Base-by-base conservation (phyloP, 2,329 filamentous ascomycete species). In the Graphiopsis chlorocephala region DNA sequence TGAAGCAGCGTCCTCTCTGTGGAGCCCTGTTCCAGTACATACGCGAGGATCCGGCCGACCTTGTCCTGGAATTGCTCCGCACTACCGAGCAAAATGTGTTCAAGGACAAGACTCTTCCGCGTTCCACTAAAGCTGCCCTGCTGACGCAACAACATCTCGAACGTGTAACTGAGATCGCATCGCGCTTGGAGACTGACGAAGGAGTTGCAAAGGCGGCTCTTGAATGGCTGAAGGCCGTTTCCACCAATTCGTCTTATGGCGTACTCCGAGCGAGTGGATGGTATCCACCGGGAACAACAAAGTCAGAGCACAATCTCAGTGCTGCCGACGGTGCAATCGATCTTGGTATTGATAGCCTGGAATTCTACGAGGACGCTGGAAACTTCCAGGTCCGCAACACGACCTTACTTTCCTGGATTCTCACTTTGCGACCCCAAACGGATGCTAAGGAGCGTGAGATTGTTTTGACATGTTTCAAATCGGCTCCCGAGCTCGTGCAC, bases 401-500 rank as follows among this genome's bases (percentile, higher is more conserved):
- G 33, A 88, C 88, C 0, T 79, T 99, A 3, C 89, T 92, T 15
- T 88, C 92, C 38, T 92, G 98, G 68, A 83, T 91, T 1, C 88
- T 91, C 68, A 89, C 84, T 50, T 83, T 99, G 62, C 88, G 91
- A 7, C 94, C 95, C 7, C 94, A 96, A 83, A 89, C 91, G 31
- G 93, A 88, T 77, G 83, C 86, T 35, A 86, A 90, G 66, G 93
- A 99, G 73, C 90, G 89, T 70, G 90, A 97, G 70, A 84, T 99
- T 11, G 79, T 97, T 1, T 80, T 94, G 4, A 84, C 88, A 3
- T 92, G 96, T 35, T 96, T 99, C 74, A 84, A 83, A 67, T 86
- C 86, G 8, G 91, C 90, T 0, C 94, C 96, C 0, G 95, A 98
- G 77, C 83, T 98, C 3, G 86, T 96, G 1, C 90, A 92, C 50